Evolutionary conservation across 2,329 filamentous ascomycete species (phyloP), one percentile per base, ranked within the genome.

Genomic region (Thelonectria rubi): DNA sequence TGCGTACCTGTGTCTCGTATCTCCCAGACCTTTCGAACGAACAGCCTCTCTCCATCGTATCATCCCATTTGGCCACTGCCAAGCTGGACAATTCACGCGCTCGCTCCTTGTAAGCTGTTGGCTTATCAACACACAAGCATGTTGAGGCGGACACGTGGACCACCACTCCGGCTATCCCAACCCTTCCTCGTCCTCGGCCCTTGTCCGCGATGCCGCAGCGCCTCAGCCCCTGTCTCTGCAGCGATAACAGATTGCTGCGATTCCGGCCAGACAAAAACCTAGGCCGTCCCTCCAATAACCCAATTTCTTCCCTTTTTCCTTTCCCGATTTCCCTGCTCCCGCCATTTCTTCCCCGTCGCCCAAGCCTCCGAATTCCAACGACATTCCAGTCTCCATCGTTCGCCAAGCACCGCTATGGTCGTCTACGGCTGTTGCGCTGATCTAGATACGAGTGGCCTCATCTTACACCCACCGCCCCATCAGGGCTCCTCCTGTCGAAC

Each of bases 391-490:
- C 14, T 46, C 43, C 49, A n/a, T 21, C 34, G 18, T 51, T 17
- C 24, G 46, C 47, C 48, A 57, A 43, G 48, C 10, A 21, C 58
- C 42, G 58, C 48, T n/a, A 53, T 55, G 47, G 26, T 53, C 58
- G 43, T 42, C 42, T 48, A 17, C 30, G 37, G 53, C 42, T 58
- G 34, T 32, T 62, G 49, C 54, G 54, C 42, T 43, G 48, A 62
- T 62, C 59, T 62, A 53, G 59, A 62, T 62, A 57, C 59, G 48
- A 26, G 55, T 63, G 60, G 60, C 34, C 60, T 63, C 60, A 63
- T 63, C 56, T n/a, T n/a, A 39, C 55, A 59, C 8, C 60, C 60
- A 55, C 55, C 32, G 56, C 60, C 60, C 60, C 60, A 60, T 62
- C 49, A 39, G 48, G 32, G 30, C 48, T 58, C 49, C 18, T 54